These are phyloP conservation scores for Plantago coronopus DNA, from an alignment of 305 asterid species.

Conservation along the genomic window DNA sequence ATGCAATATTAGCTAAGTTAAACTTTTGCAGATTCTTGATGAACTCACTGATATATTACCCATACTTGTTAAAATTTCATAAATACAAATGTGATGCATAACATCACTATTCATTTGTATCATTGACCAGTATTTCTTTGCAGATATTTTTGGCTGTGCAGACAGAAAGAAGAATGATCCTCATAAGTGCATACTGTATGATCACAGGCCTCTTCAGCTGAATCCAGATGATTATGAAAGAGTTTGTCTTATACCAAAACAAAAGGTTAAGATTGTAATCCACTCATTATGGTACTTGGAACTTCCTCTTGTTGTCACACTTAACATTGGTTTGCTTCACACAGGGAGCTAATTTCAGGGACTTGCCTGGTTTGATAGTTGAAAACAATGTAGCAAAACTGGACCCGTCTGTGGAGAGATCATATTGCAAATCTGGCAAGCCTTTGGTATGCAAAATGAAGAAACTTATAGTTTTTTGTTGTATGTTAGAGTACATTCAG, in stretches of 20 bases:
- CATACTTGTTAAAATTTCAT: background rate
- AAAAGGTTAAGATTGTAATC: slow-evolving; percentile 22
- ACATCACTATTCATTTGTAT: background rate
- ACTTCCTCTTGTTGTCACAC: background rate
- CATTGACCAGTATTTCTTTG: background rate
- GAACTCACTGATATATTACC: no score
- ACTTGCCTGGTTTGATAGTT: slow-evolving; percentile 41
- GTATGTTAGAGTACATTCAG: background rate
- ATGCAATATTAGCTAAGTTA: no score
- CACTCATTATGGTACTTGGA: background rate
- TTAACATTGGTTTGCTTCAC: background rate
- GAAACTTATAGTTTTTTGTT: background rate
- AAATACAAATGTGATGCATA: background rate
- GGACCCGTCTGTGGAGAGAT: slow-evolving; percentile 33
- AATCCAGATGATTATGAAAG: slow-evolving; percentile 45
- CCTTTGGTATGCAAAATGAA: slow-evolving; percentile 40
- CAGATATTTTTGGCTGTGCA: slow-evolving; percentile 25
- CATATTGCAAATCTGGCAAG: slow-evolving; percentile 37
- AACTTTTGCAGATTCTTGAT: no score
- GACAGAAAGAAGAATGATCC: slow-evolving; percentile 14
- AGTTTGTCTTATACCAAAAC: slow-evolving; percentile 37
- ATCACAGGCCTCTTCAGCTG: slow-evolving; percentile 40
- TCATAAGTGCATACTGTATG: slow-evolving; percentile 27
- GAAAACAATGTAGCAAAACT: slow-evolving; percentile 29
- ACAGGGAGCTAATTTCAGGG: slow-evolving; percentile 55